Evolutionary conservation across 2,329 filamentous ascomycete species (phyloP), one percentile per base, ranked within the genome.

Genomic region (Colletotrichum tofieldiae): DNA sequence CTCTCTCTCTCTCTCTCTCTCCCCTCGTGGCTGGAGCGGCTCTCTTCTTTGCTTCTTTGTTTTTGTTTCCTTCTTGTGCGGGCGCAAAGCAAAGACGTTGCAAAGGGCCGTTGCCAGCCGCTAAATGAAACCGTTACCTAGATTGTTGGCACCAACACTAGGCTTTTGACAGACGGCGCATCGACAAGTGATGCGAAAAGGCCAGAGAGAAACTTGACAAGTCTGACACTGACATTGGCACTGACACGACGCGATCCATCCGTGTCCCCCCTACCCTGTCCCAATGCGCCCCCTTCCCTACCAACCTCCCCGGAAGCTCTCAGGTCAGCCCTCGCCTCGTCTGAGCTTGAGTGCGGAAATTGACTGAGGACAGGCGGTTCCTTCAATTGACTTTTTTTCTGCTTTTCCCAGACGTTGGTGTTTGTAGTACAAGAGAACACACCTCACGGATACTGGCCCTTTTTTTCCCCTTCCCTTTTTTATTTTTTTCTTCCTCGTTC

Each of bases 241-340:
- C 23, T 59, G 56, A 59, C 56, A 59, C 23, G 23, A 32, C 23
- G n/a, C 58, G 43, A 54, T 52, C 49, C 49, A 29, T 56, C 8
- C 32, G 52, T 39, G 9, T 35, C 32, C 18, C 12, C 54, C 32
- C 20, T n/a, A 18, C 35, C 54, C 14, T 18, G 3, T 16, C 5
- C 20, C 14, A 18, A 49, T 49, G 1, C 29, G 0, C 29, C 23
- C 56, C 23, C 18, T 39, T 20, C 43, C 12, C 12, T 32, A 20
- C 29, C 43, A 61, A 18, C 59, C 59, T 61, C 32, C 41, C 11
- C 16, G 23, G 37, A 23, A 23, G 20, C 41, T 35, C 29, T 47
- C 43, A 35, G 39, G 32, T 20, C 32, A 20, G 32, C 26, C 45
- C 52, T 18, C 55, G n/a, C 59, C 43, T 61, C 29, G 58, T 61